Evolutionary conservation across 1,284 basidiomycete species (phyloP).

Genomic region (Ganoderma leucocontextum): DNA sequence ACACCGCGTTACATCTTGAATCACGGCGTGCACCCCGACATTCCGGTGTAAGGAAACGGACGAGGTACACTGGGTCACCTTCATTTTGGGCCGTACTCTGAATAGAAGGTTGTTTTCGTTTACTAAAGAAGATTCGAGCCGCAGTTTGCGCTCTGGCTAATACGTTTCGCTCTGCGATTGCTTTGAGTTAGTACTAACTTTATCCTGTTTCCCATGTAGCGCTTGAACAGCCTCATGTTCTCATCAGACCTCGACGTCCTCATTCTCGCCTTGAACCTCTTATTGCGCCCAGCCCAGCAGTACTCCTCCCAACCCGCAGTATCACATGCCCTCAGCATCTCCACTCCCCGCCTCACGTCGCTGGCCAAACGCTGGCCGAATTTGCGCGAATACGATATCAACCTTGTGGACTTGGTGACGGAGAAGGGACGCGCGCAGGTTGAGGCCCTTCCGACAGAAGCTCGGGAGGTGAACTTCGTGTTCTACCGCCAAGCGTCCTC

Average conservation of each 20-base stretch:
- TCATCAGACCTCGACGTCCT: conserved; percentile 93
- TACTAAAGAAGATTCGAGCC: no score
- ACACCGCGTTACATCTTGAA: no score
- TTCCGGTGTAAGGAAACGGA: no score
- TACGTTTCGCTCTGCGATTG: not conserved
- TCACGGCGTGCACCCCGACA: no score
- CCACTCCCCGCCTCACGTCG: conserved; percentile 74
- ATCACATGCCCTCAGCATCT: conserved; percentile 79
- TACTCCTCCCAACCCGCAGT: conserved; percentile 88
- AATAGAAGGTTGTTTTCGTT: no score
- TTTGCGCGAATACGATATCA: conserved; percentile 76
- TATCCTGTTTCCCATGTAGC: conserved; percentile 56
- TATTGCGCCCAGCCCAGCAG: conserved; percentile 94
- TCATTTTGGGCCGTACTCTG: no score
- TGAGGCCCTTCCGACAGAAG: conserved; percentile 69
- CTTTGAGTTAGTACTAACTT: conserved; percentile 3
- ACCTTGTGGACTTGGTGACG: conserved; percentile 73
- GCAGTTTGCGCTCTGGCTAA: no score
- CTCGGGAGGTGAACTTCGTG: conserved; percentile 77
- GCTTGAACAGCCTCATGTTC: conserved; percentile 88
- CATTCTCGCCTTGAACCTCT: conserved; percentile 83
- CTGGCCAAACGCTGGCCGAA: conserved; percentile 80
- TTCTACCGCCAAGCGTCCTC: conserved; percentile 70
- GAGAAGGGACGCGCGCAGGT: conserved; percentile 59
- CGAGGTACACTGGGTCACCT: no score